Base-by-base conservation (phyloP, 2,329 filamentous ascomycete species). In the Dendryphion nanum region DNA sequence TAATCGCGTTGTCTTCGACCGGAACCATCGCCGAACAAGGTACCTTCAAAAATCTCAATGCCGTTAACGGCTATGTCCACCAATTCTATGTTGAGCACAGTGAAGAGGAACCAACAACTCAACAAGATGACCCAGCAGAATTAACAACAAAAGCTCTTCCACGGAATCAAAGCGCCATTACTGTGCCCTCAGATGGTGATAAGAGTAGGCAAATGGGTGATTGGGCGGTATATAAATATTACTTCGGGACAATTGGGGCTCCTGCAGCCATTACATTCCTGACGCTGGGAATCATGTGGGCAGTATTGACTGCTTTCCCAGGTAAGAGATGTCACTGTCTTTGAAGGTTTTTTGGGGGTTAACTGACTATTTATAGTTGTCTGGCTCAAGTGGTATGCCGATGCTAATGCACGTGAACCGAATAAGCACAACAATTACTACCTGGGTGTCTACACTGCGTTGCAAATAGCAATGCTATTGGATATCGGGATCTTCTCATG, bases 311-410 rank as follows among this genome's bases (percentile, higher is more conserved):
- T 5, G 26, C 40, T 13, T 50, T 48, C 21, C 45, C 45, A 13
- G 36, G 33, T 42, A 35, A 26, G 39, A 30, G 34, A 34, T 8
- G 12, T 15, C 23, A 8, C 8, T 26, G n/a, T 26, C 8, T n/a
- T n/a, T n/a, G n/a, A n/a, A n/a, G n/a, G n/a, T n/a, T n/a, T n/a
- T n/a, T n/a, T n/a, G n/a, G n/a, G n/a, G n/a, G n/a, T n/a, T n/a
- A 3, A n/a, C 16, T 30, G 16, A 30, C 29, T 16, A 30, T 30
- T 13, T 17, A 24, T 29, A 63, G 55, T 42, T 20, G 47, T 73
- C 4, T 74, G 70, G 70, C 53, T 74, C 6, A 62, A 70, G 36
- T 71, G 68, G 55, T 74, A 36, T 69, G 58, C 68, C 0, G 62
- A 68, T 32, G 62, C 62, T 13, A 67, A 65, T 24, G 51, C 55